Evolutionary conservation across 441 rosid genomes (phyloP).

Genomic region (Melastoma candidum): DNA sequence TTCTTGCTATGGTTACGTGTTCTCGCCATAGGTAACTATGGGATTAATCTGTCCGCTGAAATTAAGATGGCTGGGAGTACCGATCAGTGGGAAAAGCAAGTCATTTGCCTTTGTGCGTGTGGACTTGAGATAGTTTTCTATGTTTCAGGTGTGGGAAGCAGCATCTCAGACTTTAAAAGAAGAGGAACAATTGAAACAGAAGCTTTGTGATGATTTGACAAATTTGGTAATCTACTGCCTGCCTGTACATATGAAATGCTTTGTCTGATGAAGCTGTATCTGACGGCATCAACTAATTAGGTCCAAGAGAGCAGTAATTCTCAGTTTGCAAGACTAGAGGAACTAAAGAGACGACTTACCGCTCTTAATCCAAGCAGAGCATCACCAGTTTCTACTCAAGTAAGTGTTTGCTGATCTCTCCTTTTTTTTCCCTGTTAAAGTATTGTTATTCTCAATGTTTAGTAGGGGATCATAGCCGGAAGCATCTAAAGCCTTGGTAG

Average conservation of each 20-base stretch:
- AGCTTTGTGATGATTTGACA: conserved; percentile 73
- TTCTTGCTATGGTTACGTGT: no score
- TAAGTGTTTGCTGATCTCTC: conserved; percentile 22
- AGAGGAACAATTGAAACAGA: conserved; percentile 76
- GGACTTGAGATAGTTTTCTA: conserved; percentile 6
- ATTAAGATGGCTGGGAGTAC: no score
- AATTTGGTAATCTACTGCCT: conserved; percentile 37
- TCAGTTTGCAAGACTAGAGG: conserved; percentile 82
- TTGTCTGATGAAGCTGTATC: conserved; percentile 9
- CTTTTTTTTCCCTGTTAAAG: conserved; percentile 3
- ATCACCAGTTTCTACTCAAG: conserved; percentile 36
- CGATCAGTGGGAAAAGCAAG: no score
- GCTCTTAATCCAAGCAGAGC: conserved; percentile 69
- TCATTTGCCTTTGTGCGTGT: neutral
- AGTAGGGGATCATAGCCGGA: neutral
- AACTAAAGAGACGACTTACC: conserved; percentile 70
- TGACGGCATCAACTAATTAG: conserved; percentile 23
- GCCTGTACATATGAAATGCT: neutral
- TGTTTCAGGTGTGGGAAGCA: conserved; percentile 59
- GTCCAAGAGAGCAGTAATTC: conserved; percentile 85
- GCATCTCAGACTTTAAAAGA: conserved; percentile 57
- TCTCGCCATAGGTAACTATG: no score
- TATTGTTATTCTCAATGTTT: conserved; percentile 1
- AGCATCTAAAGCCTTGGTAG: neutral
- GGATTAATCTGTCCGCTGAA: no score